Conservation (phyloP, 148 eudicot species). For the Heliosperma pusillum region DNA sequence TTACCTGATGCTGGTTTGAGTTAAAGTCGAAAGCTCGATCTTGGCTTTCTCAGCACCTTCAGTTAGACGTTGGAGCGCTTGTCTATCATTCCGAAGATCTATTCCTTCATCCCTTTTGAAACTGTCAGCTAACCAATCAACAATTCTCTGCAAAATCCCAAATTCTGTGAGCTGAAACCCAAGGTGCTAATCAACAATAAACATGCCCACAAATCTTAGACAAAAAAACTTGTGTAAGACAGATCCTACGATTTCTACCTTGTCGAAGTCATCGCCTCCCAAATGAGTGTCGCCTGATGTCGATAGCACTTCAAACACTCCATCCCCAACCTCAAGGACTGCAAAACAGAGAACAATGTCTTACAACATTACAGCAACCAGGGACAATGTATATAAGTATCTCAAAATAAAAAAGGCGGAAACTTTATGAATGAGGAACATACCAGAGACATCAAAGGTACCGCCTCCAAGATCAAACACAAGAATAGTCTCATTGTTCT, state of each 20-base stretch:
- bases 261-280: slow-evolving; percentile 79
- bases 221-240: too few relatives aligned
- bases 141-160: slow-evolving; percentile 46
- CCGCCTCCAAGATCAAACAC: slow-evolving; percentile 83
- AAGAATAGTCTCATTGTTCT: slow-evolving; percentile 59
- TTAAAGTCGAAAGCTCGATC: slow-evolving; percentile 67
- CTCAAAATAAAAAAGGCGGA: background rate
- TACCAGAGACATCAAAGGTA: slow-evolving; percentile 81
- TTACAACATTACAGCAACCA: background rate
- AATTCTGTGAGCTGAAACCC: background rate
- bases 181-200: background rate
- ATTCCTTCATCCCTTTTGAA: slow-evolving; percentile 62
- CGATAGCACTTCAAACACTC: slow-evolving; percentile 71
- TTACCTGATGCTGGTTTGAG: slow-evolving; percentile 64
- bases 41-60: slow-evolving; percentile 78
- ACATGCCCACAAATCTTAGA: too few relatives aligned
- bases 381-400: background rate
- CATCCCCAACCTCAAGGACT: slow-evolving; percentile 84
- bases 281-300: slow-evolving; percentile 77
- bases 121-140: slow-evolving; percentile 60
- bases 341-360: slow-evolving; percentile 19
- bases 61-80: slow-evolving; percentile 67
- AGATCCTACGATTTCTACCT: too few relatives aligned
- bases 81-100: slow-evolving; percentile 64
- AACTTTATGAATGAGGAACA: background rate